Evolutionary conservation across 371 early-diverging fungal genomes (phyloP).

Genomic region (Coemansia sp.): DNA sequence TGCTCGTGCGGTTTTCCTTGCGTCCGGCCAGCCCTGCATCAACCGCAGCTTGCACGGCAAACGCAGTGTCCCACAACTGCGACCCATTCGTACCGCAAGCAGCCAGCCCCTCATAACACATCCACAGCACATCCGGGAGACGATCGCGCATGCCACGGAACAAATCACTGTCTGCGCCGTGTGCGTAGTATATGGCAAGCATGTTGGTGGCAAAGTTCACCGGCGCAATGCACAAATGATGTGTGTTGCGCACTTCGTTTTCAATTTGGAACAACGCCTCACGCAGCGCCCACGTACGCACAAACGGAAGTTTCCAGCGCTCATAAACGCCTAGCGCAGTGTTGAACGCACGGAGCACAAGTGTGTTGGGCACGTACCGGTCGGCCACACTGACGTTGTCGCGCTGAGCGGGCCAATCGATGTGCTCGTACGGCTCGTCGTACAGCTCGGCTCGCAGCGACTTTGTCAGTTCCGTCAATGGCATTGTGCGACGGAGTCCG

Average conservation of each 20-base stretch:
- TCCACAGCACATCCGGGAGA: conserved; percentile 84
- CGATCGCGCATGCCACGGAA: conserved; percentile 76
- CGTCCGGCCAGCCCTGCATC: conserved; percentile 73
- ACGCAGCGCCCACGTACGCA: conserved; percentile 72
- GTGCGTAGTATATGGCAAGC: conserved; percentile 77
- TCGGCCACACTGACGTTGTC: conserved; percentile 83
- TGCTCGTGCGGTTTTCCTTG: conserved; percentile 63
- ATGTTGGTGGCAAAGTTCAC: conserved; percentile 93
- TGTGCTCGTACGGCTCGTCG: conserved; percentile 72
- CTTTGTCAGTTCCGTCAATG: conserved; percentile 66
- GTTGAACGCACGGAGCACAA: conserved; percentile 73
- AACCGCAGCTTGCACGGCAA: conserved; percentile 77
- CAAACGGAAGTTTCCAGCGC: conserved; percentile 53
- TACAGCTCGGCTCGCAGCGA: conserved; percentile 85
- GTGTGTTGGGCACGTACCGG: conserved; percentile 81
- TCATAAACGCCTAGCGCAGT: conserved; percentile 68
- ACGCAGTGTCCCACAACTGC: conserved; percentile 95
- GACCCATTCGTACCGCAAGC: conserved; percentile 97
- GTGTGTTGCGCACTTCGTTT: conserved; percentile 88
- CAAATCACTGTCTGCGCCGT: conserved; percentile 79
- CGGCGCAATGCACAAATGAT: conserved; percentile 87
- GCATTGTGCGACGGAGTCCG: conserved; percentile 60
- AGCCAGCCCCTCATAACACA: conserved; percentile 89
- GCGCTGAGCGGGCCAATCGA: conserved; percentile 79
- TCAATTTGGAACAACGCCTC: conserved; percentile 77